Conservation (phyloP, 345 rosid species). For the Rhodamnia rubescens region DNA sequence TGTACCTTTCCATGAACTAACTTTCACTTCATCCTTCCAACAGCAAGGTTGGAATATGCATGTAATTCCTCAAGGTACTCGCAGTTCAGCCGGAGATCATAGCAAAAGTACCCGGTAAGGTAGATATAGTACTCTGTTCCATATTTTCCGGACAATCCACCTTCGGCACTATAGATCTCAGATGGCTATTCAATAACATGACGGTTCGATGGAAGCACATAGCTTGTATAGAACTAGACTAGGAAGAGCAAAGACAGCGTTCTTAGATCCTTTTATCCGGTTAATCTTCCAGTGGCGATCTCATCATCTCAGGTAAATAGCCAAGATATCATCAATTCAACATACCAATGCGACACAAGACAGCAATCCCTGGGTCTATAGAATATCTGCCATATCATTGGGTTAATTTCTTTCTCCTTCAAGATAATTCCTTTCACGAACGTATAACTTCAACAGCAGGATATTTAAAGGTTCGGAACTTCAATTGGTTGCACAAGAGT, state of each 20-base stretch:
- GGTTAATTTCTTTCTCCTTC: background rate
- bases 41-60: background rate
- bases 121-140: background rate
- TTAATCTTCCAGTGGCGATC: background rate
- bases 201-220: too few relatives aligned
- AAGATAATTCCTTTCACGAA: background rate
- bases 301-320: background rate
- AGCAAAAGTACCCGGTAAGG: background rate
- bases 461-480: rapidly evolving
- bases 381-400: background rate
- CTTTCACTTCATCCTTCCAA: background rate
- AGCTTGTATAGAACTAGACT: background rate
- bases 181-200: too few relatives aligned
- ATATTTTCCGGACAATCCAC: background rate
- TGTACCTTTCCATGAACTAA: background rate
- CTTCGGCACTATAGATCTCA: background rate
- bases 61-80: background rate
- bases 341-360: background rate
- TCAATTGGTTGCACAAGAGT: background rate
- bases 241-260: background rate
- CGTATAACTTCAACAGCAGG: rapidly evolving
- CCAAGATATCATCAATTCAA: background rate
- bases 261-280: background rate
- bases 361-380: background rate
- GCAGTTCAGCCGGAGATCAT: background rate